Evolutionary conservation across 2,329 filamentous ascomycete genomes (phyloP).

Genomic region (Aspergillus flavus): DNA sequence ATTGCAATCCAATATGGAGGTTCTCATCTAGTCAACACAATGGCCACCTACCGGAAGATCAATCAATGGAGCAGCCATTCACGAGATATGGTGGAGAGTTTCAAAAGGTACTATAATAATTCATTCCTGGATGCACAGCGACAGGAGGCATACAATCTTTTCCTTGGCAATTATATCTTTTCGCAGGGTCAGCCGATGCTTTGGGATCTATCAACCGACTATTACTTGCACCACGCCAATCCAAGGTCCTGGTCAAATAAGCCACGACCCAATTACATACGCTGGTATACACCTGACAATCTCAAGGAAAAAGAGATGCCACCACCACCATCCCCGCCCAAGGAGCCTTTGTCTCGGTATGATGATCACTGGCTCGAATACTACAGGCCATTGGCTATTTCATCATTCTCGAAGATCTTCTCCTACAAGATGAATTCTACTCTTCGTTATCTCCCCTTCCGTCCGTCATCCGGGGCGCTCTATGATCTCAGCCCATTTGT

Average conservation of each 20-base stretch:
- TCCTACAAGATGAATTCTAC: constrained; percentile 90
- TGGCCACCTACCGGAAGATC: constrained; percentile 98
- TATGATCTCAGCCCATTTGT: constrained; percentile 89
- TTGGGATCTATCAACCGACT: constrained; percentile 93
- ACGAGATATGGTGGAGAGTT: constrained; percentile 97
- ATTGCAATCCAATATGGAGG: constrained; percentile 98
- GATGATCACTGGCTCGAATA: constrained; percentile 99
- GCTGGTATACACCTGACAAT: constrained; percentile 80
- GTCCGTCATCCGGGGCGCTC: constrained; percentile 66
- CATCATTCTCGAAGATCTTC: constrained; percentile 90
- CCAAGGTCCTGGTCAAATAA: constrained; percentile 72
- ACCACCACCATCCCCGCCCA: constrained; percentile 38
- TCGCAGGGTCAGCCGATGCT: constrained; percentile 86
- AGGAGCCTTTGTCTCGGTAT: constrained; percentile 55
- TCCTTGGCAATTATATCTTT: constrained; percentile 94
- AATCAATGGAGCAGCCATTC: constrained; percentile 99
- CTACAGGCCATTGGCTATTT: constrained; percentile 84
- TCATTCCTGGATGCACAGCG: constrained; percentile 97
- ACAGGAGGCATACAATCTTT: constrained; percentile 96
- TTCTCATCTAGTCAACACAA: constrained; percentile 96
- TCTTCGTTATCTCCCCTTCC: constrained; percentile 77
- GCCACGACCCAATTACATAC: constrained; percentile 71
- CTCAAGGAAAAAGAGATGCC: constrained; percentile 67
- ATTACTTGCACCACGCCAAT: constrained; percentile 90
- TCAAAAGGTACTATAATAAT: constrained; percentile 99